Evolutionary conservation across 352 stramenopile genomes (phyloP).

Genomic region (Pythium phragmiticola): DNA sequence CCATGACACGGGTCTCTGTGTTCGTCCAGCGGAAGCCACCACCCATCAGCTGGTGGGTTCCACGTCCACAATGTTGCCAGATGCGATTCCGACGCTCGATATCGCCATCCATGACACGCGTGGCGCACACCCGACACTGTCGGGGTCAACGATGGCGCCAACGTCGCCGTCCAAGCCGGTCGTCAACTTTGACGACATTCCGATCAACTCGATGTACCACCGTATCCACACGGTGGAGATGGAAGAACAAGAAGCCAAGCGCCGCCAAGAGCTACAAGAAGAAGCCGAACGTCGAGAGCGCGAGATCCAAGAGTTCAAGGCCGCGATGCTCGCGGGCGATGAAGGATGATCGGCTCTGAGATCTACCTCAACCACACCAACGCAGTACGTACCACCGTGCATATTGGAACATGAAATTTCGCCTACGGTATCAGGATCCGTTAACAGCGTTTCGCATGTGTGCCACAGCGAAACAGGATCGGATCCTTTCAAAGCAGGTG

Average conservation of each 20-base stretch:
- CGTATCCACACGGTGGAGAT: constrained; percentile 58
- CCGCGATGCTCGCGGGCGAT: constrained; percentile 29
- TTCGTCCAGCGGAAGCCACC: constrained; percentile 16
- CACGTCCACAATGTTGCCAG: neutral
- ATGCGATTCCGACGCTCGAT: constrained; percentile 9
- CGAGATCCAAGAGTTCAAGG: constrained; percentile 68
- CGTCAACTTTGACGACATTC: constrained; percentile 52
- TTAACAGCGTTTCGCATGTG: no score
- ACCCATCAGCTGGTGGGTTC: neutral
- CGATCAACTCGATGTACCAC: constrained; percentile 77
- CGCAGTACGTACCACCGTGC: neutral
- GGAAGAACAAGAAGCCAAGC: constrained; percentile 43
- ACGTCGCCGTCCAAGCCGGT: constrained; percentile 22
- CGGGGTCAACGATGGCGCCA: neutral
- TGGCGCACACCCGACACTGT: neutral
- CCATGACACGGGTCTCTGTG: constrained; percentile 4
- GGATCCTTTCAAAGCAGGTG: no score
- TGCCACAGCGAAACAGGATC: no score
- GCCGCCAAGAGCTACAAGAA: constrained; percentile 39
- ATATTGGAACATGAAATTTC: neutral
- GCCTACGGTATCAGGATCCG: neutral
- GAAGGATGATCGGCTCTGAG: neutral
- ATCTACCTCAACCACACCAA: neutral
- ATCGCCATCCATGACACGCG: neutral
- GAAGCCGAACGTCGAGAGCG: constrained; percentile 50